Base-by-base conservation (phyloP, 2,329 filamentous ascomycete genomes). In the Colletotrichum salicis region DNA sequence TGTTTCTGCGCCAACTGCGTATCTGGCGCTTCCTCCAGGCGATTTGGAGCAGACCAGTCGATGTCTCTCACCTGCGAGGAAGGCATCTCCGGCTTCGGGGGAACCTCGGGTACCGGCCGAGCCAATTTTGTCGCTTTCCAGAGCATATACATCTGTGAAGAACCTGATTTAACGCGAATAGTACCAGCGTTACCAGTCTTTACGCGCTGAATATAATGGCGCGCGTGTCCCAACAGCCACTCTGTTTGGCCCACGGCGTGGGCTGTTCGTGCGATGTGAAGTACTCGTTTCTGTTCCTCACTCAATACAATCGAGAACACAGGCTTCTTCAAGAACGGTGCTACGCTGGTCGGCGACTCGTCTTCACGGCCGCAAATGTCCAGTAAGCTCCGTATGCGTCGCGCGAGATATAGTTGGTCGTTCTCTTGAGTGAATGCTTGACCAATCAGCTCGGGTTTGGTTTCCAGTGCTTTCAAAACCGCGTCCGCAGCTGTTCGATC, bases 371-470 rank as follows among this genome's bases (percentile, higher is more conserved):
- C 54, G 11, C 70, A 64, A 31, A 72, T 70, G n/a, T 70, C 60
- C 15, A 72, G 33, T 13, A 72, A 3, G 24, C 55, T 64, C 37
- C 69, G 70, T 15, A 72, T 55, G 22, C 70, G 35, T 10, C 48
- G 33, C 51, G 55, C 65, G 5, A 72, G 60, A 19, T 70, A 59
- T 6, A 24, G 12, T 24, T 52, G 66, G 13, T 72, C 54, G 41
- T 11, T n/a, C 27, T 57, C 27, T 55, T 29, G 33, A 19, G 3
- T 37, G 59, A 70, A 64, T 2, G 29, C 13, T 10, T 29, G 12
- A 22, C 35, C 8, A 33, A 70, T 22, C 19, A 60, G 54, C 5
- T 5, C 22, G 12, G 66, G 70, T 10, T 15, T 60, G 2, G 22
- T 55, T 24, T 41, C 27, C 10, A 72, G 13, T 11, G 55, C 48